Evolutionary conservation across 495 filamentous ascomycete species (phyloP).

Genomic region (Talaromyces liani): DNA sequence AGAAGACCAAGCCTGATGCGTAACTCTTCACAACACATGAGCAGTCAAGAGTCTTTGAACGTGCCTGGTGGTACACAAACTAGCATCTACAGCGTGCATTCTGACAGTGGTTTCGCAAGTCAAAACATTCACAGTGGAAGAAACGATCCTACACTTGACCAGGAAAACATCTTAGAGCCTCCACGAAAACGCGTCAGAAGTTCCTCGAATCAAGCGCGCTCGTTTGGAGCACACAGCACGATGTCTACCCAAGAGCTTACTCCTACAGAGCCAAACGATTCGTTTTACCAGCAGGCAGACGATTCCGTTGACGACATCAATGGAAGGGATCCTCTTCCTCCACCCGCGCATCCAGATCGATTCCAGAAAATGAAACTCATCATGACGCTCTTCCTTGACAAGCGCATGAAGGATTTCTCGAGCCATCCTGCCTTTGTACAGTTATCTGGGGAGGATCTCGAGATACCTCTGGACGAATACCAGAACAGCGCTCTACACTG

Average conservation of each 20-base stretch:
- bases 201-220: constrained; percentile 39
- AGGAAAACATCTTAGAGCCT: constrained; percentile 62
- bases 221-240: constrained; percentile 28
- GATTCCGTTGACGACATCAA: constrained; percentile 46
- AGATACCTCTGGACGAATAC: constrained; percentile 80
- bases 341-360: constrained; percentile 54
- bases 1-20: constrained; percentile 41
- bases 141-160: constrained; percentile 33
- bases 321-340: constrained; percentile 62
- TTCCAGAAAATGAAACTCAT: constrained; percentile 71
- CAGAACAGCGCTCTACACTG: constrained; percentile 89
- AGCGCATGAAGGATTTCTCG: constrained; percentile 52
- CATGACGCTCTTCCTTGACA: constrained; percentile 82
- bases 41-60: constrained; percentile 53
- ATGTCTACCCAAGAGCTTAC: constrained; percentile 47
- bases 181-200: constrained; percentile 73
- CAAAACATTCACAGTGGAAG: constrained; percentile 33
- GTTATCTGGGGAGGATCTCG: constrained; percentile 74
- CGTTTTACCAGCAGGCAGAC: constrained; percentile 62
- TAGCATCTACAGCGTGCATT: constrained; percentile 55
- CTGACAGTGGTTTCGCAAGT: constrained; percentile 55
- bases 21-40: constrained; percentile 53
- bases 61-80: constrained; percentile 55
- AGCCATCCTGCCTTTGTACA: constrained; percentile 59
- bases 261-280: constrained; percentile 81